Evolutionary conservation across 257 asterid genomes (phyloP).

Genomic region (Ilex asprella): DNA sequence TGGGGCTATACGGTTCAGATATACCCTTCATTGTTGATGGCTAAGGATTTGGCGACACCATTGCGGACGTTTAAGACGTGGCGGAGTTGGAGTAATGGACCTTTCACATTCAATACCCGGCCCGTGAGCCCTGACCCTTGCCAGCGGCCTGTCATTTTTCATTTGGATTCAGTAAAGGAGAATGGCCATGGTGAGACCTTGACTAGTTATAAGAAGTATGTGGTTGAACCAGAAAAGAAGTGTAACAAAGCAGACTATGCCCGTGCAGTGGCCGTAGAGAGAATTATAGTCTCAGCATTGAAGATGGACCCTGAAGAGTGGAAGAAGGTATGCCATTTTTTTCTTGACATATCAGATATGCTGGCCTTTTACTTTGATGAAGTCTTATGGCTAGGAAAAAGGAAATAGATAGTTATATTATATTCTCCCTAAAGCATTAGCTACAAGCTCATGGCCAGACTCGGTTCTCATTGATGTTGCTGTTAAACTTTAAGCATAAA

Average conservation of each 20-base stretch:
- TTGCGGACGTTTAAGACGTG: slow-evolving; percentile 72
- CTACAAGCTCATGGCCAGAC: too few relatives aligned
- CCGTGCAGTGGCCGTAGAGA: slow-evolving; percentile 29
- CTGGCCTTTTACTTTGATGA: neutral
- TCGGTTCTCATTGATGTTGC: too few relatives aligned
- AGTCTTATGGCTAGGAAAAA: neutral
- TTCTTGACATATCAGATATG: neutral
- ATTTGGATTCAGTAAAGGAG: slow-evolving; percentile 29
- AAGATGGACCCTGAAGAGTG: slow-evolving; percentile 52
- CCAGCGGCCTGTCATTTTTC: slow-evolving; percentile 42
- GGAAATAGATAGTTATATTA: neutral
- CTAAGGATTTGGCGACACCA: slow-evolving; percentile 62
- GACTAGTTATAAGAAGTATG: slow-evolving; percentile 41
- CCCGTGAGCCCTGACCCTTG: slow-evolving; percentile 52
- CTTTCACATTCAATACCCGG: slow-evolving; percentile 81
- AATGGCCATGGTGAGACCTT: slow-evolving; percentile 19
- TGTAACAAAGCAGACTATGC: slow-evolving; percentile 29
- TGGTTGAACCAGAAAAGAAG: slow-evolving; percentile 6
- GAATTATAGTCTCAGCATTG: slow-evolving; percentile 39
- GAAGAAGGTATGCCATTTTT: slow-evolving; percentile 44
- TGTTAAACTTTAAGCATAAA: too few relatives aligned
- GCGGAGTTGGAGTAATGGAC: slow-evolving; percentile 55
- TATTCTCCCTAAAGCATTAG: too few relatives aligned
- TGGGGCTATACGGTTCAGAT: slow-evolving; percentile 83
- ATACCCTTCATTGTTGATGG: slow-evolving; percentile 41